A percentile compares a stretch with the other conserved stretches of the same genome.
Evolutionary conservation across 2,329 filamentous ascomycete species (phyloP).

Genomic region (Samsoniella hepiali): DNA sequence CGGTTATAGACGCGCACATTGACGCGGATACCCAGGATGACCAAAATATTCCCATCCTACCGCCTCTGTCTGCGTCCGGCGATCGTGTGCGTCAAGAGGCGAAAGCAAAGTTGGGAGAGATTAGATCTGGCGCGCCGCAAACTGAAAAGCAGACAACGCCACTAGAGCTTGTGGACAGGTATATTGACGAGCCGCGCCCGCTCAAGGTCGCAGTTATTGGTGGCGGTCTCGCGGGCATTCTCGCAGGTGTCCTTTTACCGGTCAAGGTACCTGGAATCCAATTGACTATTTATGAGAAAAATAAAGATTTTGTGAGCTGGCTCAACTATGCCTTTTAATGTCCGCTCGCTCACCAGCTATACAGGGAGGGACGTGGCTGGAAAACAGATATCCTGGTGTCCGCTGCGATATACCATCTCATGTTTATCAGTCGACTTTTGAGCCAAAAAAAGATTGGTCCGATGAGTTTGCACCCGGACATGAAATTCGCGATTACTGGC

Average conservation of each 20-base stretch:
- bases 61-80: background rate
- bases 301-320: constrained; percentile 56
- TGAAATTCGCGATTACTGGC: constrained; percentile 68
- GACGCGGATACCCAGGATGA: background rate
- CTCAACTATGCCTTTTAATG: constrained; percentile 15
- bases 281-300: constrained; percentile 66
- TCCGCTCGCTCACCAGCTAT: background rate
- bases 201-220: constrained; percentile 37
- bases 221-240: constrained; percentile 36
- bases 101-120: background rate
- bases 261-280: constrained; percentile 66
- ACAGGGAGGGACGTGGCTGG: constrained; percentile 52
- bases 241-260: constrained; percentile 63
- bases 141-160: background rate
- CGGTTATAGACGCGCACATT: background rate
- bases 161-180: constrained; percentile 28
- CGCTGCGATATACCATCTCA: constrained; percentile 67
- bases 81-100: background rate
- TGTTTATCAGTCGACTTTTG: constrained; percentile 67
- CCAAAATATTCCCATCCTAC: background rate
- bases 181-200: constrained; percentile 34
- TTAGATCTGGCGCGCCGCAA: background rate
- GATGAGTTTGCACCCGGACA: constrained; percentile 64
- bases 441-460: constrained; percentile 65
- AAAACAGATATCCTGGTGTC: constrained; percentile 61